These are phyloP conservation scores for Fusarium subglutinans DNA, from an alignment of 2,329 filamentous ascomycete species.

Conservation along the genomic window DNA sequence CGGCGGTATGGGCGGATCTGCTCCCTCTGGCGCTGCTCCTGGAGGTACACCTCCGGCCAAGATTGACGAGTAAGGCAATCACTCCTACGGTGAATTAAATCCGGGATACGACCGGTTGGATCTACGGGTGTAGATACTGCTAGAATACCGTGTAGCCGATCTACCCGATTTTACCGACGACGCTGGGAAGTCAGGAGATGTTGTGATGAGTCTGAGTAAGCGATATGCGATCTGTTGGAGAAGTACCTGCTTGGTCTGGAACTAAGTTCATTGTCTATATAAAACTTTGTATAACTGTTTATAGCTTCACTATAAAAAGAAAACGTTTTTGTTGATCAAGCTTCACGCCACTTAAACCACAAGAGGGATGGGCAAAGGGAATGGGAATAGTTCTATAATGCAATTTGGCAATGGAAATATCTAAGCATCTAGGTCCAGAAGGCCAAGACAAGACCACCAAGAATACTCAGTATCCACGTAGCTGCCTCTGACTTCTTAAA, in stretches of 20 bases:
- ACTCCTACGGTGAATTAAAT: background rate
- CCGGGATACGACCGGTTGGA: background rate
- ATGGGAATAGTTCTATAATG: background rate
- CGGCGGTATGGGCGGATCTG: conserved; percentile 8
- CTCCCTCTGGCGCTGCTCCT: conserved; percentile 11
- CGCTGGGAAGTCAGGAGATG: background rate
- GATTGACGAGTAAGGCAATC: background rate
- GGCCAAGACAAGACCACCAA: conserved; percentile 3
- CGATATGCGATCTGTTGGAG: background rate
- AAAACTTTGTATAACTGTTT: background rate
- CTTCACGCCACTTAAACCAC: too few species aligned
- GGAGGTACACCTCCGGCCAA: background rate
- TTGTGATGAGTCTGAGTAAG: background rate
- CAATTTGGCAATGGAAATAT: background rate
- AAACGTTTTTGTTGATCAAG: background rate
- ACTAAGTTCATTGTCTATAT: background rate
- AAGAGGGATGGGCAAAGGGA: background rate
- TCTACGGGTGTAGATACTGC: background rate
- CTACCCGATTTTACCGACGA: background rate
- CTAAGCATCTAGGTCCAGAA: conserved; percentile 7
- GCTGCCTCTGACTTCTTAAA: conserved; percentile 18
- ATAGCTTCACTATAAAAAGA: background rate
- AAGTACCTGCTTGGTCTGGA: background rate
- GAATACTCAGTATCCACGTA: conserved; percentile 11
- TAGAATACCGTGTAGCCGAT: background rate